These are phyloP conservation scores for Alternaria infectoria DNA, from an alignment of 2,329 filamentous ascomycete species.

Conservation along the genomic window DNA sequence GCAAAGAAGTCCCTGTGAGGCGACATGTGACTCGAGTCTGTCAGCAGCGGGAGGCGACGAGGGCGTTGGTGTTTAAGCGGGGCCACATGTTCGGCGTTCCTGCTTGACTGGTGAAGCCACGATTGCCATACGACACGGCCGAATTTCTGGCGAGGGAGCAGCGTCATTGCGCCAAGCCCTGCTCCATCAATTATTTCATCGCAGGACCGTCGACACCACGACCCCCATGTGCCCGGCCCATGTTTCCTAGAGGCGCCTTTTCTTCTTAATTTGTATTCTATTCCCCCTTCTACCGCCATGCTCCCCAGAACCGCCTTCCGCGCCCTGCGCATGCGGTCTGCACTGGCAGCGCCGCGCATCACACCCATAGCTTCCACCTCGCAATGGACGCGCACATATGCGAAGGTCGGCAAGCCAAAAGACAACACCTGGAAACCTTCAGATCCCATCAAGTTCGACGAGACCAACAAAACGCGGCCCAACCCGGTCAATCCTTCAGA, in stretches of 20 bases:
- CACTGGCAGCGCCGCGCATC: slow-evolving; percentile 32
- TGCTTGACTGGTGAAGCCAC: slow-evolving; percentile 14
- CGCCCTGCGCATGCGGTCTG: slow-evolving; percentile 40
- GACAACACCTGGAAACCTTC: slow-evolving; percentile 51
- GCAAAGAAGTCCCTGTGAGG: slow-evolving; percentile 33
- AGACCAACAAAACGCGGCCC: slow-evolving; percentile 29
- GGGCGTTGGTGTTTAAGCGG: slow-evolving; percentile 1
- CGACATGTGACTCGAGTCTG: slow-evolving; percentile 42
- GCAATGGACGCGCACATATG: slow-evolving; percentile 36
- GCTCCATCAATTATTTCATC: slow-evolving; percentile 31
- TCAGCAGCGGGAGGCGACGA: background rate
- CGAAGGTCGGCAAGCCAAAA: slow-evolving; percentile 31
- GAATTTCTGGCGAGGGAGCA: slow-evolving; percentile 10
- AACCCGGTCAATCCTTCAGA: slow-evolving; percentile 39
- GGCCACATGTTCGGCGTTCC: slow-evolving; percentile 8
- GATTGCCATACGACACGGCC: slow-evolving; percentile 15
- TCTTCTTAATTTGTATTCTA: slow-evolving; percentile 26
- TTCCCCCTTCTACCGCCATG: slow-evolving; percentile 33
- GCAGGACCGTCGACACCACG: slow-evolving; percentile 3
- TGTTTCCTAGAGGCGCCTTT: background rate
- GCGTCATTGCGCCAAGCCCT: slow-evolving; percentile 20
- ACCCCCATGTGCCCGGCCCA: background rate
- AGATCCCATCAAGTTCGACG: slow-evolving; percentile 49
- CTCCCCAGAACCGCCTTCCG: slow-evolving; percentile 44
- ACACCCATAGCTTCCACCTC: slow-evolving; percentile 36